These are phyloP conservation scores for Kuraishia piskuri DNA, from an alignment of 805 yeast genomes.

Conservation along the genomic window DNA sequence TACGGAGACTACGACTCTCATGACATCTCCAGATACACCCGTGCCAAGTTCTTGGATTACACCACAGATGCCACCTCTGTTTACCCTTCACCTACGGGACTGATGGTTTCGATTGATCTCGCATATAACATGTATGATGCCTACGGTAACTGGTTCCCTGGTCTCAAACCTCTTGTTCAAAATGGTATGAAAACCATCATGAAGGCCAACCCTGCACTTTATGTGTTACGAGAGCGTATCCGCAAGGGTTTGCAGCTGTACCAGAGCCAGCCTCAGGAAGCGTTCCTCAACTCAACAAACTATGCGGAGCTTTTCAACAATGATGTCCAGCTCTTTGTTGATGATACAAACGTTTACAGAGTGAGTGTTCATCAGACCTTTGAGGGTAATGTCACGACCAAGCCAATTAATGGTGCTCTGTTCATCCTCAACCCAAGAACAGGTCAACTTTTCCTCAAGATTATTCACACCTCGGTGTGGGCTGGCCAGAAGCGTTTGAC, in stretches of 20 bases:
- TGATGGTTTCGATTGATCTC: conserved; percentile 82
- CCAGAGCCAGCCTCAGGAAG: conserved; percentile 90
- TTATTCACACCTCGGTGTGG: conserved; percentile 93
- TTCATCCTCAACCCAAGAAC: conserved; percentile 84
- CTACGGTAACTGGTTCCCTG: conserved; percentile 97
- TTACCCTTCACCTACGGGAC: conserved; percentile 92
- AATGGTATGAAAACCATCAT: conserved; percentile 89
- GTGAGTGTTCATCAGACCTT: conserved; percentile 86
- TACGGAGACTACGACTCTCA: conserved; percentile 98
- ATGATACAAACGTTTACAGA: conserved; percentile 90
- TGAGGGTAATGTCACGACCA: conserved; percentile 88
- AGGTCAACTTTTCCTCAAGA: conserved; percentile 82
- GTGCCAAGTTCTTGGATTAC: conserved; percentile 90
- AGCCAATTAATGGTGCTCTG: conserved; percentile 89
- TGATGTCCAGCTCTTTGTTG: conserved; percentile 80
- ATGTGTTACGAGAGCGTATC: conserved; percentile 86
- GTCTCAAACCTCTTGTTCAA: conserved; percentile 81
- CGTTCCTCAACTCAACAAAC: conserved; percentile 80
- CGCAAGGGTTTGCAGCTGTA: conserved; percentile 90
- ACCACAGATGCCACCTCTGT: conserved; percentile 78
- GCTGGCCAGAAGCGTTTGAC: conserved; percentile 92
- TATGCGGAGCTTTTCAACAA: conserved; percentile 83
- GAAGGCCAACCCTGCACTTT: conserved; percentile 91
- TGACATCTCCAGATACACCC: conserved; percentile 86
- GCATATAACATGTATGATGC: conserved; percentile 96